phyloP scores from a whole-genome alignment of 352 stramenopile genomes.

The Globisporangium nodosum region DNA sequence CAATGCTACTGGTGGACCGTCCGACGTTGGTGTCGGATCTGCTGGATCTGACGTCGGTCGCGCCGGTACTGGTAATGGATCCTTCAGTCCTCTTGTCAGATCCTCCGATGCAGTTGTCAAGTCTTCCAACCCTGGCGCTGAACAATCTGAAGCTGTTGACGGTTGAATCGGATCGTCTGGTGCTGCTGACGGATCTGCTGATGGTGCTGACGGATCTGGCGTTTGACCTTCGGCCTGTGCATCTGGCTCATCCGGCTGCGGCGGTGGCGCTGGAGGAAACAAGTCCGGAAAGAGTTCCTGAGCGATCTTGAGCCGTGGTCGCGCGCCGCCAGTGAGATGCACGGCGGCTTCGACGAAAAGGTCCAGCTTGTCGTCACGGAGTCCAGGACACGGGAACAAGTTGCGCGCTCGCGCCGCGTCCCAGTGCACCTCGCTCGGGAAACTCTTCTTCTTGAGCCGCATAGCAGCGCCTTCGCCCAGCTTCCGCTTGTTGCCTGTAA shows the following conservation, averaged over 20 bases:
- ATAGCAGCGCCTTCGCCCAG: constrained; percentile 17
- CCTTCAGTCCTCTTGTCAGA: too few species aligned
- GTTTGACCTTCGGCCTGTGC: too few species aligned
- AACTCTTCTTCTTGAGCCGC: constrained; percentile 33
- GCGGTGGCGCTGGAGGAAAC: constrained; percentile 20
- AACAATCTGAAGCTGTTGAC: constrained; percentile 1
- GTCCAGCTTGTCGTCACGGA: constrained; percentile 50
- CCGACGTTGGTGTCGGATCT: too few species aligned
- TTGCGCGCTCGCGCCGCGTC: constrained; percentile 30
- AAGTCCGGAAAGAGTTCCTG: constrained; percentile 69
- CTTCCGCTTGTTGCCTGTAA: background rate
- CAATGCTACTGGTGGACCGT: too few species aligned
- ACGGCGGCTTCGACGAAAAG: constrained; percentile 48
- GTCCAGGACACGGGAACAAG: constrained; percentile 54
- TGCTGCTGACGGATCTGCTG: constrained; percentile 3
- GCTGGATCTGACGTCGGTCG: too few species aligned
- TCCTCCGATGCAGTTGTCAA: too few species aligned
- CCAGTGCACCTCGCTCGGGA: constrained; percentile 54
- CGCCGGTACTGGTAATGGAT: too few species aligned
- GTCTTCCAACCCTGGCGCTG: background rate
- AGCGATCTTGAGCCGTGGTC: constrained; percentile 56
- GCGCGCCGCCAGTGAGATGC: constrained; percentile 59
- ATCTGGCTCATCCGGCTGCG: background rate
- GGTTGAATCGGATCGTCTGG: constrained; percentile 1
- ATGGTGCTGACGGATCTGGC: background rate